phyloP scores from a whole-genome alignment of 768 basidiomycete species.

The Rhodosporidiobolus sp. region DNA sequence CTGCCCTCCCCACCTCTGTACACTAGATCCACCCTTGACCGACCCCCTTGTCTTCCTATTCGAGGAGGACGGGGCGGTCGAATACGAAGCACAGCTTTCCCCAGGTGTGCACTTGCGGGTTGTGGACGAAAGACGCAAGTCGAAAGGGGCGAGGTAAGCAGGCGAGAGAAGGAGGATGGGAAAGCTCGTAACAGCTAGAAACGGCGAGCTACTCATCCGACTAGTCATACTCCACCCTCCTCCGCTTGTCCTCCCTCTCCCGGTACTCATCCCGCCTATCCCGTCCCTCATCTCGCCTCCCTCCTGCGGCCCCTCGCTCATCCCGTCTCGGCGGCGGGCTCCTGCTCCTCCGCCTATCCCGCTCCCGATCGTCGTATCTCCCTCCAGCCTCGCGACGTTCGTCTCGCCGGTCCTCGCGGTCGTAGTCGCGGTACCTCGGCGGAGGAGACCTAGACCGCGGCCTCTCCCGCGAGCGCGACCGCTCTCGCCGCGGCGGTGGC shows the following conservation, averaged over 20 bases:
- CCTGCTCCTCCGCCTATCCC: conserved; percentile 23
- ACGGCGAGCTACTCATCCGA: too few relatives aligned
- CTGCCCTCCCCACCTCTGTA: not conserved
- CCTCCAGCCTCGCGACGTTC: not conserved
- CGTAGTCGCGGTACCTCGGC: conserved; percentile 31
- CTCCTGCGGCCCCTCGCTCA: conserved; percentile 50
- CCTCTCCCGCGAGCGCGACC: not conserved
- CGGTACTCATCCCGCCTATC: conserved; percentile 38
- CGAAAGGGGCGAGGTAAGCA: too few relatives aligned
- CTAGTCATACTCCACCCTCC: conserved; percentile 17
- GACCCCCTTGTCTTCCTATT: too few relatives aligned
- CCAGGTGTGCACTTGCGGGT: too few relatives aligned
- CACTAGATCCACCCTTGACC: too few relatives aligned
- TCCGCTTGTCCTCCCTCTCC: conserved; percentile 38
- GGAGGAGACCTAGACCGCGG: not conserved
- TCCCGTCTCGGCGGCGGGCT: conserved; percentile 47
- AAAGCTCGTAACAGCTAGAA: too few relatives aligned
- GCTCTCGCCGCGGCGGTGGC: conserved; percentile 2
- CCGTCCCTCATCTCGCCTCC: not conserved
- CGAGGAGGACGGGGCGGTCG: too few relatives aligned
- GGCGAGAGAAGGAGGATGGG: too few relatives aligned
- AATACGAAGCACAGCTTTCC: too few relatives aligned
- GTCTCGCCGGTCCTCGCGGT: conserved; percentile 27
- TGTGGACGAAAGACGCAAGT: too few relatives aligned
- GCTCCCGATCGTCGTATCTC: conserved; percentile 25